These are phyloP conservation scores for Termitomyces sp. DNA, from an alignment of 1,284 basidiomycete species.

Conservation along the genomic window DNA sequence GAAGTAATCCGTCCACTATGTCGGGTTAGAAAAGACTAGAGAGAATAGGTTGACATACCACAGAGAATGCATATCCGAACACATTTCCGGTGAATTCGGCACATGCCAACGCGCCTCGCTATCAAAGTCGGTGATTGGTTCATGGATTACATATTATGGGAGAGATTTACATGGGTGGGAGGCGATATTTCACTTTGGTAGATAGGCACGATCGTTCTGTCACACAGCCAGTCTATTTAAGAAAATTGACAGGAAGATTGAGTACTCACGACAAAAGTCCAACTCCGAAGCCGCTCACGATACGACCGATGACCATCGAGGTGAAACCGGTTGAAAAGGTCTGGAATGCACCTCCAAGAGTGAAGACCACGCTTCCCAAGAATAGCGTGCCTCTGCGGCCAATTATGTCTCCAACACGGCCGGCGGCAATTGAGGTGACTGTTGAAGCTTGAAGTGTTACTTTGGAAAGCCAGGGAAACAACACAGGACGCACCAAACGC, in stretches of 20 bases:
- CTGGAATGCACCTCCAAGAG: slow-evolving; percentile 85
- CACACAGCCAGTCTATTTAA: not conserved
- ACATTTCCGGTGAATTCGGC: slow-evolving; percentile 97
- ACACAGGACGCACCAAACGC: slow-evolving; percentile 66
- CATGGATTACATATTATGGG: not conserved
- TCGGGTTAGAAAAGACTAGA: not conserved
- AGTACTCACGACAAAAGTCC: slow-evolving; percentile 78
- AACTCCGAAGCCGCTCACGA: slow-evolving; percentile 92
- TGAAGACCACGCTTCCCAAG: slow-evolving; percentile 83
- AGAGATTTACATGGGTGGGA: slow-evolving; percentile 73
- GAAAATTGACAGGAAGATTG: not conserved
- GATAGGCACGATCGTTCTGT: slow-evolving; percentile 91
- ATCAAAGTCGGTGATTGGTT: not conserved
- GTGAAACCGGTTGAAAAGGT: slow-evolving; percentile 81
- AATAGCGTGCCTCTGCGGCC: slow-evolving; percentile 88
- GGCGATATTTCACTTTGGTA: slow-evolving; percentile 98
- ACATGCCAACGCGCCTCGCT: slow-evolving; percentile 89
- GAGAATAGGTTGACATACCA: slow-evolving; percentile 44
- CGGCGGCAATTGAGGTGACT: slow-evolving; percentile 92
- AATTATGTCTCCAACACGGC: slow-evolving; percentile 81
- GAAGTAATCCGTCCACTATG: slow-evolving; percentile 91
- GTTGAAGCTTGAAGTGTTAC: not conserved
- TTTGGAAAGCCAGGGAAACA: not conserved
- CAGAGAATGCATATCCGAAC: slow-evolving; percentile 87
- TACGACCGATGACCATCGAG: slow-evolving; percentile 83